Evolutionary conservation across 305 asterid species (phyloP).

Genomic region (Solanum hybrid): DNA sequence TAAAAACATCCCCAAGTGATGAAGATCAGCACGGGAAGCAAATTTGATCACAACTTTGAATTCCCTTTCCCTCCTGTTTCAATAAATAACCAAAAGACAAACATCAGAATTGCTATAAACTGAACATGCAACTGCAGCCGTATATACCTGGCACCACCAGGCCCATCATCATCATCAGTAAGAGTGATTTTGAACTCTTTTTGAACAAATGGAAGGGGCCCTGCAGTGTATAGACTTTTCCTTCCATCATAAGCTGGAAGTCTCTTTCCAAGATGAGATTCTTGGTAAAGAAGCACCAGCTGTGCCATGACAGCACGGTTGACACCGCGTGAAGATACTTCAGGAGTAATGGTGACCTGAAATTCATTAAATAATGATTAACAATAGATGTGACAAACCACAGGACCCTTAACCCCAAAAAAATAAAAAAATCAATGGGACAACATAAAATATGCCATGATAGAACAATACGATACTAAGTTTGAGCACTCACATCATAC

Average conservation of each 20-base stretch:
- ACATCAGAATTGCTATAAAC: neutral
- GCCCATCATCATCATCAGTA: conserved; percentile 66
- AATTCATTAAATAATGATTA: neutral
- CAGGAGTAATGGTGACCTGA: conserved; percentile 79
- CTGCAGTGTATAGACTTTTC: conserved; percentile 92
- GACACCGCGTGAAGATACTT: conserved; percentile 62
- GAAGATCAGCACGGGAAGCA: conserved; percentile 95
- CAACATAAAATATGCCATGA: neutral
- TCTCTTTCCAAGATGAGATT: conserved; percentile 75
- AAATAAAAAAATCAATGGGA: neutral
- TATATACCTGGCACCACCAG: conserved; percentile 48
- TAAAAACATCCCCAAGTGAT: conserved; percentile 82
- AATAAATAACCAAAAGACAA: neutral
- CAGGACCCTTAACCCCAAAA: neutral
- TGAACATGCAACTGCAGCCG: neutral
- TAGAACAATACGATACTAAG: neutral
- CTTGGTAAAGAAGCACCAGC: conserved; percentile 50
- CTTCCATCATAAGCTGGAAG: conserved; percentile 94
- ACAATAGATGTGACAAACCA: neutral
- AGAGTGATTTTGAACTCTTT: conserved; percentile 68
- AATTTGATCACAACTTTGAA: conserved; percentile 81
- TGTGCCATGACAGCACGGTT: conserved; percentile 86
- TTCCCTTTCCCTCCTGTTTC: conserved; percentile 67
- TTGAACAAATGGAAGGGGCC: conserved; percentile 75
- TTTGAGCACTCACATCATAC: conserved; percentile 57